Percentiles rank a stretch among this genome's conserved stretches.
Conservation (phyloP, 2,329 filamentous ascomycete species). For the Mollisiaceae sp. region DNA sequence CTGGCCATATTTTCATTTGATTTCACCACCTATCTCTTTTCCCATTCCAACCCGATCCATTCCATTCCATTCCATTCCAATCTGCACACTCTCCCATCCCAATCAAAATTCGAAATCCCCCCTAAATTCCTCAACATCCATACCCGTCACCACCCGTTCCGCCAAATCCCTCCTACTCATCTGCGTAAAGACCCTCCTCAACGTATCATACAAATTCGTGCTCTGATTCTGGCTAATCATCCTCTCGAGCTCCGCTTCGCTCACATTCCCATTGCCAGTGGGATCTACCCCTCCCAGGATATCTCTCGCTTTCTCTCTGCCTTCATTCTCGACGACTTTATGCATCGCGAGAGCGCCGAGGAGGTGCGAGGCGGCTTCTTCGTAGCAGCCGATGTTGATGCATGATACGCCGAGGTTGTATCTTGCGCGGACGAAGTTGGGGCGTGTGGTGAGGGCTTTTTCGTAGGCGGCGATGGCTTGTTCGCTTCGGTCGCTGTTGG, state of each 20-base stretch:
- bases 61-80: background rate
- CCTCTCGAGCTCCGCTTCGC: constrained; percentile 78
- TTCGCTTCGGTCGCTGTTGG: constrained; percentile 90
- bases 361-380: constrained; percentile 90
- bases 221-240: constrained; percentile 96
- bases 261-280: constrained; percentile 52
- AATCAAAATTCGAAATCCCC: constrained; percentile 84
- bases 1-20: background rate
- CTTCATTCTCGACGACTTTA: constrained; percentile 86
- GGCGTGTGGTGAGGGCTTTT: constrained; percentile 84
- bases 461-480: constrained; percentile 98
- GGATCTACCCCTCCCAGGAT: constrained; percentile 66
- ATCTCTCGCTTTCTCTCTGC: constrained; percentile 81
- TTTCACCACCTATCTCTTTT: too few species aligned
- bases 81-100: background rate
- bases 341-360: constrained; percentile 94
- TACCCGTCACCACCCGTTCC: constrained; percentile 84
- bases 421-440: constrained; percentile 94
- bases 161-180: constrained; percentile 90
- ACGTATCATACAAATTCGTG: constrained; percentile 94
- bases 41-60: too few species aligned
- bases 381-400: constrained; percentile 96
- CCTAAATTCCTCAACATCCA: constrained; percentile 89
- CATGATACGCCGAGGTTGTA: constrained; percentile 97
- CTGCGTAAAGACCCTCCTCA: constrained; percentile 92